phyloP scores from a whole-genome alignment of 129 eudicot species.

The Heracleum sosnowskyi region DNA sequence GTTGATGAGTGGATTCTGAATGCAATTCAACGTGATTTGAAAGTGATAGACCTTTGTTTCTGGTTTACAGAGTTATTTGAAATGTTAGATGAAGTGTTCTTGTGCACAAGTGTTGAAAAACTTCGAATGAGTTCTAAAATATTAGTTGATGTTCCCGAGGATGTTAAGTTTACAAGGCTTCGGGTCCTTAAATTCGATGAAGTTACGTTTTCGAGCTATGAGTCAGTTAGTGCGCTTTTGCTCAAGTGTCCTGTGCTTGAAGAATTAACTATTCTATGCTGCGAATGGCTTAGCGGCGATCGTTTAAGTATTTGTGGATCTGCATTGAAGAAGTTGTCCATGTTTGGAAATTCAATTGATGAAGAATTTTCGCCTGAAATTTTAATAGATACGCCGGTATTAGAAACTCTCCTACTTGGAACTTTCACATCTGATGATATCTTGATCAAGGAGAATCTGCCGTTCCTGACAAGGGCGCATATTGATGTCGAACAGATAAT shows the following conservation, averaged over 20 bases:
- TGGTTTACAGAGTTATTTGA: no score
- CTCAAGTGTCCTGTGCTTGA: slow-evolving; percentile 1
- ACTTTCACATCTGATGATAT: not conserved
- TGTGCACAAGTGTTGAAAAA: not conserved
- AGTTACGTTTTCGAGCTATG: not conserved
- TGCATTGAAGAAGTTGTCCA: not conserved
- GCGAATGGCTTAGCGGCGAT: not conserved
- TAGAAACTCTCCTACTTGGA: not conserved
- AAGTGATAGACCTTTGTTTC: no score
- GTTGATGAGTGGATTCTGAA: no score
- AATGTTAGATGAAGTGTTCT: no score
- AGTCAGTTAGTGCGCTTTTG: not conserved
- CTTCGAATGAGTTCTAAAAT: not conserved
- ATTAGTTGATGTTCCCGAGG: not conserved
- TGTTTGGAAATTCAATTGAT: not conserved
- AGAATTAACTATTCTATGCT: not conserved
- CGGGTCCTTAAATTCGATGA: not conserved
- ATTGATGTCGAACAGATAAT: not conserved
- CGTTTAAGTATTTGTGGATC: not conserved
- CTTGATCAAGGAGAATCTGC: not conserved
- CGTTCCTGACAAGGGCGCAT: not conserved
- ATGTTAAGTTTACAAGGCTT: not conserved
- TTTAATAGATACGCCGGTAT: not conserved
- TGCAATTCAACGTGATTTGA: no score
- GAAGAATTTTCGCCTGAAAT: not conserved